A percentile compares a stretch with the other conserved stretches of the same genome.
phyloP scores from a whole-genome alignment of 805 yeast genomes.

The Saccharomycopsis sp. region DNA sequence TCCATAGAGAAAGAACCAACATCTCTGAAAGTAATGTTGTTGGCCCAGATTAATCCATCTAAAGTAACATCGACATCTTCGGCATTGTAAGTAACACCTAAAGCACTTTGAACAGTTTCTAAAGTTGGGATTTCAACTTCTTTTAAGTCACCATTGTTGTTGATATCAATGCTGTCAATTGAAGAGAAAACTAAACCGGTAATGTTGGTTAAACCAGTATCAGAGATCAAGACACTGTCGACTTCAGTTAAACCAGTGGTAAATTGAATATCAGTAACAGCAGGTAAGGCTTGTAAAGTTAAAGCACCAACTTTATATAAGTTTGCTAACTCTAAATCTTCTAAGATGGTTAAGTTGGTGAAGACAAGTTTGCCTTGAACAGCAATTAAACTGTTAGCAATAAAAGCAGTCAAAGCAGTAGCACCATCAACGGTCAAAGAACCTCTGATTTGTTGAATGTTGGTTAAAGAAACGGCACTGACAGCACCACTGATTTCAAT shows the following conservation, averaged over 20 bases:
- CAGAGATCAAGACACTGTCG: constrained; percentile 57
- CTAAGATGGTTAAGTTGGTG: constrained; percentile 52
- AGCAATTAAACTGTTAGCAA: constrained; percentile 70
- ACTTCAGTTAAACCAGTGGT: constrained; percentile 63
- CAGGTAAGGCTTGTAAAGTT: constrained; percentile 77
- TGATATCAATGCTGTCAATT: constrained; percentile 55
- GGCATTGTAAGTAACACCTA: constrained; percentile 82
- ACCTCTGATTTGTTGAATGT: constrained; percentile 72
- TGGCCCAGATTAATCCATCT: constrained; percentile 70
- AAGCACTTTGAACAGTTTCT: constrained; percentile 58
- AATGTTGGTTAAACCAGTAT: constrained; percentile 59
- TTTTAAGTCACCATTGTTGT: constrained; percentile 80
- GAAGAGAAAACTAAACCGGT: constrained; percentile 41
- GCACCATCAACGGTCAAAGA: constrained; percentile 58
- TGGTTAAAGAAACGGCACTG: constrained; percentile 51
- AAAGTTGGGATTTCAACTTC: constrained; percentile 57
- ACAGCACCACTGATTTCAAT: constrained; percentile 49
- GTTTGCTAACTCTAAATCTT: constrained; percentile 62
- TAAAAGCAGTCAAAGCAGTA: constrained; percentile 46
- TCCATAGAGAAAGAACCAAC: constrained; percentile 64
- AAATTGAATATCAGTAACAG: constrained; percentile 61
- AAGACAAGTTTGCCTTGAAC: constrained; percentile 65
- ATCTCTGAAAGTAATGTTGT: constrained; percentile 78
- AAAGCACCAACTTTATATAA: constrained; percentile 77
- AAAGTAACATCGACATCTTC: constrained; percentile 59